phyloP scores from a whole-genome alignment of 345 rosid genomes.

The Populus nigra region DNA sequence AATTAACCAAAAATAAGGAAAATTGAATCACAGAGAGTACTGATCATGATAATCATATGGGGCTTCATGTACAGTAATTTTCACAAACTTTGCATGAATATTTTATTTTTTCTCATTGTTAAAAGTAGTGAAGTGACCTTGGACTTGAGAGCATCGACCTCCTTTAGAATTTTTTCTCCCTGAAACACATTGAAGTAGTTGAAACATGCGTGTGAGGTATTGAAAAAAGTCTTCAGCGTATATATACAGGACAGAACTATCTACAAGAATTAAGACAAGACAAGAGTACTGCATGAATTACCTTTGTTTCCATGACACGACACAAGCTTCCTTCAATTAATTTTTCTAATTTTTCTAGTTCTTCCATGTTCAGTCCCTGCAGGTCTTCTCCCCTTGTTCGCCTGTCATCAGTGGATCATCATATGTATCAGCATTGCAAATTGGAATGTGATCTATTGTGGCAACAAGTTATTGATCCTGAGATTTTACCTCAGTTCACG shows the following conservation, averaged over 20 bases:
- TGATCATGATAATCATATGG: background rate
- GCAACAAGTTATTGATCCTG: background rate
- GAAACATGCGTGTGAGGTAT: background rate
- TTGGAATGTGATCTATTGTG: background rate
- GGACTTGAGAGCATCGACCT: slow-evolving; percentile 24
- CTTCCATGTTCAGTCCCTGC: slow-evolving; percentile 28
- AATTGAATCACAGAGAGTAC: background rate
- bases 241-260: background rate
- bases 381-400: slow-evolving; percentile 37
- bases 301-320: slow-evolving; percentile 28
- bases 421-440: background rate
- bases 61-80: too few relatives aligned
- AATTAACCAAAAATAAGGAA: background rate
- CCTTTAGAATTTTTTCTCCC: slow-evolving; percentile 23
- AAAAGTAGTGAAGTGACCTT: slow-evolving; percentile 20
- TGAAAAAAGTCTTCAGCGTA: background rate
- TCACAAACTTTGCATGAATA: too few relatives aligned
- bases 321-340: slow-evolving; percentile 21
- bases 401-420: slow-evolving; percentile 5
- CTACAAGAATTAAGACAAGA: background rate
- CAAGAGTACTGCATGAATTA: background rate
- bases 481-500: slow-evolving; percentile 38
- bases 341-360: slow-evolving; percentile 22
- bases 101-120: too few relatives aligned
- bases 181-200: slow-evolving; percentile 10